Percentiles rank a stretch among this genome's conserved stretches.
These are phyloP conservation scores for Rhizophagus sp. DNA, from an alignment of 192 early-diverging fungal species.

Conservation along the genomic window DNA sequence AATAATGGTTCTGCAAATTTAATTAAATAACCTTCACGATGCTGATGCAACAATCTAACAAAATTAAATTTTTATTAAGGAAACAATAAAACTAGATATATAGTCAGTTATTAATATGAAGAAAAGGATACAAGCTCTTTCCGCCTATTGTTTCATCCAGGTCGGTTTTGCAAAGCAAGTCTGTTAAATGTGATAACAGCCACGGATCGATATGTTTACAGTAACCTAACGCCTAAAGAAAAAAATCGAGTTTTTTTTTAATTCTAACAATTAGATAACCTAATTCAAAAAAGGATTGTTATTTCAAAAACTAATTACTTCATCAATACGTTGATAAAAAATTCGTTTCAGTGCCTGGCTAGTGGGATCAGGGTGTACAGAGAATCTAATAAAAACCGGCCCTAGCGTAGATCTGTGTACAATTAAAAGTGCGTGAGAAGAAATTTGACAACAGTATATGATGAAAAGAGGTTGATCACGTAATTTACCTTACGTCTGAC, in stretches of 20 bases:
- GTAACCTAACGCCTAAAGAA: background rate
- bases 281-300: too few relatives aligned
- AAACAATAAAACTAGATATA: background rate
- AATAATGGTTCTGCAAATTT: slow-evolving; percentile 22
- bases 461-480: background rate
- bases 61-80: background rate
- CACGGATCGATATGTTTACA: slow-evolving; percentile 20
- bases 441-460: background rate
- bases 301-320: background rate
- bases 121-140: background rate
- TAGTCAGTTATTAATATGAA: too few relatives aligned
- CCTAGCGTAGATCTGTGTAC: background rate
- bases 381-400: background rate
- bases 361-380: background rate
- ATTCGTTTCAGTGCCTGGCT: background rate
- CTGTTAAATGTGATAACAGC: slow-evolving; percentile 19
- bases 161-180: slow-evolving; percentile 13
- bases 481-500: background rate
- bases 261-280: background rate
- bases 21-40: slow-evolving; percentile 14
- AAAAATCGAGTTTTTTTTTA: background rate
- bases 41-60: too few relatives aligned
- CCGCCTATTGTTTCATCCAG: background rate
- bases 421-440: background rate
- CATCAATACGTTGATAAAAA: background rate